Evolutionary conservation across 768 basidiomycete species (phyloP), one percentile per base, ranked within the genome.

Genomic region (Asterophora parasitica): DNA sequence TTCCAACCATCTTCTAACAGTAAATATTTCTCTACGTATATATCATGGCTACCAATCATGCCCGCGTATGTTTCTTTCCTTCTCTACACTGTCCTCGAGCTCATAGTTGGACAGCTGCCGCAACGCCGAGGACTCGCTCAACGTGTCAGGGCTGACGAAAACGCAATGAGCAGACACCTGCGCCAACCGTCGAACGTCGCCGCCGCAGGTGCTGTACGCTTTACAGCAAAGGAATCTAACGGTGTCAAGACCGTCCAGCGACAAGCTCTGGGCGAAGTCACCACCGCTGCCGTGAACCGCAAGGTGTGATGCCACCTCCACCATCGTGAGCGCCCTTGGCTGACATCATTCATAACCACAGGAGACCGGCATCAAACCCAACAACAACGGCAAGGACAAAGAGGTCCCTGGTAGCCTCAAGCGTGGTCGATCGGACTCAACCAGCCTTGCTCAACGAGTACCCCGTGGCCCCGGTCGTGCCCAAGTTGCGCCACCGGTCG

Each of bases 191-290:
- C 83, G 13, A 76, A 71, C 54, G 67, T 66, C 55, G 61, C 72
- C 30, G 56, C 69, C 26, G 56, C 70, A 42, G 78, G 75, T 35
- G 67, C 78, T 36, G 69, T 76, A 48, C 80, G 83, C 44, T 69
- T 77, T 54, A 58, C 74, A 39, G 65, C 72, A 27, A 76, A 77
- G 61, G 73, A 77, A n/a, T 30, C 42, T 48, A 69, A 68, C 51
- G 65, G 58, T 30, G 65, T 73, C 55, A 92, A 90, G 73, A 71
- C 69, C 28, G 74, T 70, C 35, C 68, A 73, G 62, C 78, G 92
- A 55, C 75, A 84, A 27, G 89, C 83, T 33, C 75, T 94, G 42
- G 80, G 82, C 49, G 91, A 92, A 68, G 90, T 93, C 53, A 86
- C 86, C 37, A 83, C 78, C 42, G 78, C 79, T 51, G 82, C 84